Conservation (phyloP, 2,329 filamentous ascomycete genomes). For the Onygena corvina region DNA sequence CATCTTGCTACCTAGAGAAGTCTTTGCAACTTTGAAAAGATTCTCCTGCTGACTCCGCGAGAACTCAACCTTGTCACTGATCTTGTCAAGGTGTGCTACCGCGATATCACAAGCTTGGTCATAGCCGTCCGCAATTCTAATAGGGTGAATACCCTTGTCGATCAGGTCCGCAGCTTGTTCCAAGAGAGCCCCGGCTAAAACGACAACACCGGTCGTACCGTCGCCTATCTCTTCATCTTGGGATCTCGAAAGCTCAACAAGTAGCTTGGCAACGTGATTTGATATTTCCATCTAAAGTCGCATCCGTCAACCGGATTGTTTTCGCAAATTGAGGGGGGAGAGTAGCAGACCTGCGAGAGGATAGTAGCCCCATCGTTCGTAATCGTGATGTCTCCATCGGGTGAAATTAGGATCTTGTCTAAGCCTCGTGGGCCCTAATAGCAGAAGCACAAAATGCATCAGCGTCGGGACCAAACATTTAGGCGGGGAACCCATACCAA, state of each 20-base stretch:
- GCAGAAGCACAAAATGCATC: not conserved
- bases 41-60: conserved; percentile 67
- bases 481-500: conserved; percentile 41
- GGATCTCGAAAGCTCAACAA: conserved; percentile 95
- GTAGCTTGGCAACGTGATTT: conserved; percentile 93
- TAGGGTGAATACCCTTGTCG: conserved; percentile 99
- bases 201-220: conserved; percentile 93
- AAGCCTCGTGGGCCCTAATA: conserved; percentile 72
- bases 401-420: conserved; percentile 98
- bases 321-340: not conserved
- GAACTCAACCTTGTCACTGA: conserved; percentile 85
- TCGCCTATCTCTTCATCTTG: conserved; percentile 99
- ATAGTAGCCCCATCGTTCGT: conserved; percentile 99
- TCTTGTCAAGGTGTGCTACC: conserved; percentile 79
- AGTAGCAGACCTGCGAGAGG: conserved; percentile 52
- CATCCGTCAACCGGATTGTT: conserved; percentile 3
- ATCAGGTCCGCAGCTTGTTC: conserved; percentile 97
- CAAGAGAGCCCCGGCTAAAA: conserved; percentile 82
- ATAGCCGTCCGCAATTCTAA: conserved; percentile 95
- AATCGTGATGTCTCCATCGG: conserved; percentile 96
- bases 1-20: conserved; percentile 95
- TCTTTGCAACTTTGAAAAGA: conserved; percentile 87
- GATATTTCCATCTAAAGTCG: conserved; percentile 78
- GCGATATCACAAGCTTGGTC: conserved; percentile 96
- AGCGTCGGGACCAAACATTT: not conserved